These are phyloP conservation scores for Saturnispora serradocipensis DNA, from an alignment of 805 yeast genomes.

Conservation along the genomic window DNA sequence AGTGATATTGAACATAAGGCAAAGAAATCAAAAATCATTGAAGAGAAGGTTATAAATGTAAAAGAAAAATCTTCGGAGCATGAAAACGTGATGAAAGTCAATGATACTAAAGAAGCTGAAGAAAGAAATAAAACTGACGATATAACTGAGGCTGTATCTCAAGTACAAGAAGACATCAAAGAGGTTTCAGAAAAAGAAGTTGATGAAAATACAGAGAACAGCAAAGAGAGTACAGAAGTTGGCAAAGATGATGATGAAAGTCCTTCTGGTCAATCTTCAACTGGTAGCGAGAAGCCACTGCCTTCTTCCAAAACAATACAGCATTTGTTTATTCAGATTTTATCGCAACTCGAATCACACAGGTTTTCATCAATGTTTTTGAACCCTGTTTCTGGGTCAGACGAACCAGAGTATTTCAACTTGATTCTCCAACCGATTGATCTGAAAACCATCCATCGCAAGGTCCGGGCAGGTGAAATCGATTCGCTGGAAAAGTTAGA, in stretches of 20 bases:
- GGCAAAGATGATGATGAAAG: background rate
- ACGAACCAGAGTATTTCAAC: constrained; percentile 60
- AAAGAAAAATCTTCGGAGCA: background rate
- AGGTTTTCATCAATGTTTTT: constrained; percentile 67
- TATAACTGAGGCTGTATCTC: background rate
- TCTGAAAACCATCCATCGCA: constrained; percentile 49
- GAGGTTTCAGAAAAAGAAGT: background rate
- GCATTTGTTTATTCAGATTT: constrained; percentile 48
- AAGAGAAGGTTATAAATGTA: background rate
- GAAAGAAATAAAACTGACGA: background rate
- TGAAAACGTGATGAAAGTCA: background rate
- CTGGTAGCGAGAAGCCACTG: background rate
- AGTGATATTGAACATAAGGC: background rate
- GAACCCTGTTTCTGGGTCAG: constrained; percentile 56
- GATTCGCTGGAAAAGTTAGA: constrained; percentile 44
- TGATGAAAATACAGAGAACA: background rate
- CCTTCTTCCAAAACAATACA: constrained; percentile 42
- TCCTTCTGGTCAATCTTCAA: background rate
- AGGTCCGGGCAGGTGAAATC: constrained; percentile 51
- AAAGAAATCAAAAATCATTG: constrained; percentile 4
- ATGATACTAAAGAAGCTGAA: background rate
- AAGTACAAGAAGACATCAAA: background rate
- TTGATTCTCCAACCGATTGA: constrained; percentile 59
- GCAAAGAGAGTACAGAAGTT: background rate
- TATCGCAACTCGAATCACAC: constrained; percentile 59